Base-by-base conservation (phyloP, 768 basidiomycete genomes). In the Mycena kentingensis region DNA sequence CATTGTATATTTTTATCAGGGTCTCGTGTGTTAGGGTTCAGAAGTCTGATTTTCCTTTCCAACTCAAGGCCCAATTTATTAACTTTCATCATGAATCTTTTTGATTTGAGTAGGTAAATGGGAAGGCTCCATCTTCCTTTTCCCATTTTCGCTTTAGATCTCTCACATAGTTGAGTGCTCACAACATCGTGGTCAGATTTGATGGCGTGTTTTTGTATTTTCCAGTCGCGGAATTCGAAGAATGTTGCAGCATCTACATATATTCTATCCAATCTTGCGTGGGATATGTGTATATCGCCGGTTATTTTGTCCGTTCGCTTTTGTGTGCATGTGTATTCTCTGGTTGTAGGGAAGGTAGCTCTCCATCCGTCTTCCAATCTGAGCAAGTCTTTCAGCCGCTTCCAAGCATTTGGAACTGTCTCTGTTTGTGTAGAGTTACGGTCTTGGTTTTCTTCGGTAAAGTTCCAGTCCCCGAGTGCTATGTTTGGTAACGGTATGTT, bases 381-480 rank as follows among this genome's bases (percentile, higher is more conserved):
- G 0, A 52, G 18, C 22, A 29, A 27, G n/a, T 32, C 3, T 42
- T 46, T 37, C 31, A 25, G 7, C 21, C 27, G 5, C 12, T 12
- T 3, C 39, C 36, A 0, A 64, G 65, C 1, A 58, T 13, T 0
- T n/a, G n/a, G n/a, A n/a, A n/a, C n/a, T n/a, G n/a, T n/a, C n/a
- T n/a, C n/a, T n/a, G n/a, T n/a, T n/a, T n/a, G n/a, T n/a, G n/a
- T n/a, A n/a, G n/a, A n/a, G n/a, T n/a, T n/a, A n/a, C 61, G 24
- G 34, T 66, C 67, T 1, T 65, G 8, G 0, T 44, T 1, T 15
- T 67, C 66, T 22, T 69, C 63, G 0, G 60, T 53, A 0, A 67
- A 8, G 49, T 70, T 70, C 27, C 67, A 63, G 37, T 70, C 66
- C 0, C 66, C 64, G 0, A 64, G 43, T 11, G 68, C 46, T 18